A percentile compares a stretch with the other conserved stretches of the same genome.
Evolutionary conservation across 2,329 filamentous ascomycete species (phyloP).

Genomic region (Neocatenulostroma microsporum): DNA sequence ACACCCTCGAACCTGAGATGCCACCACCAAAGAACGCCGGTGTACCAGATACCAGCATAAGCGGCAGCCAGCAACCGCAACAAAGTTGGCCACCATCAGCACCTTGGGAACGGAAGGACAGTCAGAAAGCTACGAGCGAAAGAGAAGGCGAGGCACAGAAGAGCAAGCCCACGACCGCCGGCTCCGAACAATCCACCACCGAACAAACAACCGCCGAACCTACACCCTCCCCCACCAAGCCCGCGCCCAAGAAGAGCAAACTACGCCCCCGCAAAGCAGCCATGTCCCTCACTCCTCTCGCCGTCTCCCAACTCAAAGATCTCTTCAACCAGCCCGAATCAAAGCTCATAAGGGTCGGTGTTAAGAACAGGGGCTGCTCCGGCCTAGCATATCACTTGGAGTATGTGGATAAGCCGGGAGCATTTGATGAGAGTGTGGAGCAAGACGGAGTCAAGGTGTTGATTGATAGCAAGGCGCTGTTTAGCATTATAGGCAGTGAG

Average conservation of each 20-base stretch:
- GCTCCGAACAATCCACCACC: constrained; percentile 18
- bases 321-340: constrained; percentile 79
- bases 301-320: constrained; percentile 67
- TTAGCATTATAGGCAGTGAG: constrained; percentile 96
- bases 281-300: constrained; percentile 73
- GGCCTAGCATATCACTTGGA: constrained; percentile 89
- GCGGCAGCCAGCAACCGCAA: constrained; percentile 42
- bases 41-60: constrained; percentile 55
- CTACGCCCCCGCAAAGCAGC: constrained; percentile 81
- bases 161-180: constrained; percentile 38
- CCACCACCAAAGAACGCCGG: constrained; percentile 52
- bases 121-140: constrained; percentile 40
- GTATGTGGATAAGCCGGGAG: constrained; percentile 83
- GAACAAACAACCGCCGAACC: constrained; percentile 29
- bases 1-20: constrained; percentile 49
- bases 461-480: constrained; percentile 93
- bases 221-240: constrained; percentile 38
- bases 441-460: constrained; percentile 94
- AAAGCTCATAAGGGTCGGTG: constrained; percentile 88
- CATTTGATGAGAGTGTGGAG: constrained; percentile 86
- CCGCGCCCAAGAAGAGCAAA: constrained; percentile 57
- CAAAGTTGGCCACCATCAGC: constrained; percentile 42
- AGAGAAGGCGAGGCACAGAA: constrained; percentile 62
- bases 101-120: constrained; percentile 34
- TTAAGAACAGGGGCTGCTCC: constrained; percentile 89